These are phyloP conservation scores for Terfezia claveryi DNA, from an alignment of 495 filamentous ascomycete genomes.

Conservation along the genomic window DNA sequence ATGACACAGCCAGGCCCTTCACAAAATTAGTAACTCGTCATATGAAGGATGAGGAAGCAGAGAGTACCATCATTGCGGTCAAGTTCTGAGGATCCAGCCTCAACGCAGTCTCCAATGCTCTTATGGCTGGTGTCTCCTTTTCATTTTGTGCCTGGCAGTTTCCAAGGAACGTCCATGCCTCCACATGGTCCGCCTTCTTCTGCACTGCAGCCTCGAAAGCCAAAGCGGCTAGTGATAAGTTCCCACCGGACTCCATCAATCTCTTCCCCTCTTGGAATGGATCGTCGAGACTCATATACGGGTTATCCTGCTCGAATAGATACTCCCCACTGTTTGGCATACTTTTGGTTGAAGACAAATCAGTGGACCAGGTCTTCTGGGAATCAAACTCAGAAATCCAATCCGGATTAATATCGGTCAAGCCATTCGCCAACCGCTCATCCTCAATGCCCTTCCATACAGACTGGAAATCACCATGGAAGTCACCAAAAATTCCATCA, in stretches of 20 bases:
- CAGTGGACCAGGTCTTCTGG: constrained; percentile 12
- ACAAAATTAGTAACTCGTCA: neutral
- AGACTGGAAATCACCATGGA: constrained; percentile 80
- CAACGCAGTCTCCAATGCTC: constrained; percentile 81
- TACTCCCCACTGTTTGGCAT: constrained; percentile 48
- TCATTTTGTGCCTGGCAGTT: constrained; percentile 91
- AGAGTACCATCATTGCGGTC: constrained; percentile 49
- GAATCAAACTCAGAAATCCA: constrained; percentile 18
- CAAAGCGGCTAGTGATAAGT: constrained; percentile 76
- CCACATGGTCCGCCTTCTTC: constrained; percentile 63
- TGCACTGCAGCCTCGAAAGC: constrained; percentile 96
- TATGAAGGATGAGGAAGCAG: neutral
- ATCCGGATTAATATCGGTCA: constrained; percentile 3
- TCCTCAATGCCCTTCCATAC: constrained; percentile 74
- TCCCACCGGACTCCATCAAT: constrained; percentile 79
- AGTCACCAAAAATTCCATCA: constrained; percentile 46
- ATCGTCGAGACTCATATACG: constrained; percentile 51
- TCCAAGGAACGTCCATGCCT: constrained; percentile 83
- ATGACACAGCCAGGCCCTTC: constrained; percentile 68
- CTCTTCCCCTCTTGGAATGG: constrained; percentile 78
- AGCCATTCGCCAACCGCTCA: constrained; percentile 37
- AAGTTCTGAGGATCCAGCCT: constrained; percentile 72
- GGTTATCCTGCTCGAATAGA: constrained; percentile 81
- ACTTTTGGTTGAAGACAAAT: constrained; percentile 14
- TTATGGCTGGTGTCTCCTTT: constrained; percentile 92